Evolutionary conservation across 1,139 yeast genomes (phyloP), one percentile per base, ranked within the genome.

Genomic region (Protomyces inundatus): DNA sequence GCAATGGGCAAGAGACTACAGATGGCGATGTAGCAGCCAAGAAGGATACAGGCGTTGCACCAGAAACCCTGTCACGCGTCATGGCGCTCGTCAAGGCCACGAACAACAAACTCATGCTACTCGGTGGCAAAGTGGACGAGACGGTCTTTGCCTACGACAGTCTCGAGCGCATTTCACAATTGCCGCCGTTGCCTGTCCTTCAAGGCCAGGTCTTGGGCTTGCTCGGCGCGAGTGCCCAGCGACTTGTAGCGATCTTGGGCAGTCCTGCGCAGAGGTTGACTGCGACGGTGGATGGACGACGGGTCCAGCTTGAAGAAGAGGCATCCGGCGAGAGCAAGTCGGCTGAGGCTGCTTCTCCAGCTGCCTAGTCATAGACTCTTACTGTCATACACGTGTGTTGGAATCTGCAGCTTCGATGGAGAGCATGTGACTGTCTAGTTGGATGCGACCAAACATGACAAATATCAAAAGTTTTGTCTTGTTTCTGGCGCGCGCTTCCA

Each of bases 91-190:
- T 58, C 10, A 37, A 33, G 30, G 23, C 48, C 0, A 58, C 62
- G 9, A 55, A 58, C n/a, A 52, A 42, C 30, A 58, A 58, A 30
- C 34, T 58, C 12, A 14, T 58, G 40, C 48, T 58, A 35, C 53
- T 58, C 32, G 62, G 62, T 42, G 62, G 62, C 5, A 40, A 45
- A 33, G 37, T 58, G 16, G 62, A 58, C 16, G 62, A 55, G 12
- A 48, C 53, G 35, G 62, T 58, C 16, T 58, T 58, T 36, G 36
- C 56, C 12, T 42, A 39, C 4, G 62, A 58, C 14, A 23, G 56
- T n/a, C 56, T 58, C 16, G 56, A 51, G 12, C 52, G 34, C 14
- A 42, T 58, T 2, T 51, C 62, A 10, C 40, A 51, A 42, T 40
- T 58, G 33, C 62, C 62, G 7, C 56, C 56, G 5, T 36, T 58